Conservation (phyloP, 1,139 yeast species). For the Yamadazyma membranifaciens region DNA sequence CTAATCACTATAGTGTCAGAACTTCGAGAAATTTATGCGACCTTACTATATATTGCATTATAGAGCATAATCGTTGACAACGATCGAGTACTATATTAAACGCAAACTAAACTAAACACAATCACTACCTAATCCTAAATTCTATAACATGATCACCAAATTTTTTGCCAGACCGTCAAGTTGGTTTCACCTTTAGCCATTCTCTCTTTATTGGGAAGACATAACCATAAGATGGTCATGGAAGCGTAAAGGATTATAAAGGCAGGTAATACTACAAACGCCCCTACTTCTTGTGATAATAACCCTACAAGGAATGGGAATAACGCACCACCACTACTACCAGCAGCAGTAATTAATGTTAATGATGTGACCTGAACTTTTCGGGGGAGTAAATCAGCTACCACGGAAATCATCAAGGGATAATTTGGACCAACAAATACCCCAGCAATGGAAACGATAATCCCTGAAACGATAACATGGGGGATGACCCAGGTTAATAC, state of each 20-base stretch:
- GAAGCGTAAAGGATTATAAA: constrained; percentile 38
- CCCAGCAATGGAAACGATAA: constrained; percentile 48
- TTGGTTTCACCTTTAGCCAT: constrained; percentile 13
- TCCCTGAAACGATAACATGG: constrained; percentile 38
- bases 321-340: constrained; percentile 60
- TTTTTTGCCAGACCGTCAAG: constrained; percentile 18
- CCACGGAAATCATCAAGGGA: constrained; percentile 51
- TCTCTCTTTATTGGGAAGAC: constrained; percentile 40
- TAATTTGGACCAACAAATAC: constrained; percentile 53
- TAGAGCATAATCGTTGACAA: no score
- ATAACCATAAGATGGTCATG: constrained; percentile 44
- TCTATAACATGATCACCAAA: constrained; percentile 17
- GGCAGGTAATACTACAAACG: constrained; percentile 56
- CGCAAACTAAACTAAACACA: no score
- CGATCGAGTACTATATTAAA: no score
- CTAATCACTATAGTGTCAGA: no score
- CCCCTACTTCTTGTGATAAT: constrained; percentile 48
- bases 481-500: constrained; percentile 49
- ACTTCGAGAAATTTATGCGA: not conserved
- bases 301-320: constrained; percentile 58
- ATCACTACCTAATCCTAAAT: no score
- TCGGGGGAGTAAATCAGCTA: constrained; percentile 49
- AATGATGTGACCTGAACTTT: constrained; percentile 53
- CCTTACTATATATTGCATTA: no score
- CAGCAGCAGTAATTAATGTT: constrained; percentile 58